Base-by-base conservation (phyloP, 2,329 filamentous ascomycete genomes). In the Fusarium lateritium region DNA sequence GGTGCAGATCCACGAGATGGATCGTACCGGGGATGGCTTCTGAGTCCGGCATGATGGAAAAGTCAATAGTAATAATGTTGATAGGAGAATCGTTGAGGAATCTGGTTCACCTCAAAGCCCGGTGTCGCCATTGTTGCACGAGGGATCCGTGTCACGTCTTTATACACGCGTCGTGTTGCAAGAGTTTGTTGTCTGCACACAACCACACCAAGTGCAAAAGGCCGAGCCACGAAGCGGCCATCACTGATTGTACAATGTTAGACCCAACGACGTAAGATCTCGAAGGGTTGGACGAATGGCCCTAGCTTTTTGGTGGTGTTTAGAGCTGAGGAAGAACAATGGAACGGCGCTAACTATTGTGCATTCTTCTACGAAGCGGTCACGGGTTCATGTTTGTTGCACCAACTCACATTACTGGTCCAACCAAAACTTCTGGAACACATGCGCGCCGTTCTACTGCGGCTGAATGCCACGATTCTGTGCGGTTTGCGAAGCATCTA, bases 1-100 rank as follows among this genome's bases (percentile, higher is more conserved):
- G 77, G 34, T 81, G 71, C 4, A 81, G 52, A 50, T 83, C 81
- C 7, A 83, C 76, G 11, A 83, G 76, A 57, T 80, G 79, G 34
- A 83, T 78, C 1, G 81, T 83, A 3, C 81, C 81, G 1, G 81
- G 81, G 19, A 81, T 59, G 5, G 50, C 19, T 6, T 47, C 22
- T 19, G 38, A 14, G 10, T 63, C 43, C 6, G 59, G 2, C 56
- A 57, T 57, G 33, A 15, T 39, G 28, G 9, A 7, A 9, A 28
- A 40, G 8, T 28, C 13, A 34, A 44, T 42, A 33, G 31, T 21
- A 26, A 5, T 31, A 26, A n/a, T 17, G 19, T 10, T 11, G 9
- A 14, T 7, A 13, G 3, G 24, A 44, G 13, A 50, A 7, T 2
- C 9, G 22, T 9, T 13, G 19, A 5, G 19, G n/a, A 2, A 21